A percentile compares a stretch with the other conserved stretches of the same genome.
Evolutionary conservation across 2,329 filamentous ascomycete genomes (phyloP).

Genomic region (Ceratocystis variospora): DNA sequence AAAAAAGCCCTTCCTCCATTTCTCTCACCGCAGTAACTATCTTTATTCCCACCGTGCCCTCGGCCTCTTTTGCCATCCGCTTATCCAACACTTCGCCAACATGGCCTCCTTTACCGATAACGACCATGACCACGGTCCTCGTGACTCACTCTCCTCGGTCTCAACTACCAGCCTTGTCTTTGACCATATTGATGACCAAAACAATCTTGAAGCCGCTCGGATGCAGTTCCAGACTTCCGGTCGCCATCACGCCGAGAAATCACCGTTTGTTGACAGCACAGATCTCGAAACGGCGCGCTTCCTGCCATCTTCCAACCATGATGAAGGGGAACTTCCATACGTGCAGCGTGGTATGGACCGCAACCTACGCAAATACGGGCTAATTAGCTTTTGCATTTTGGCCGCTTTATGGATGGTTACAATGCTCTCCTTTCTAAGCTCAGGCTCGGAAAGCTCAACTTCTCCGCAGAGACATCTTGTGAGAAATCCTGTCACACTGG

Average conservation of each 20-base stretch:
- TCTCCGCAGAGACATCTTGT: constrained; percentile 33
- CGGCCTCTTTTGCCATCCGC: not conserved
- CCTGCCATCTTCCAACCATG: constrained; percentile 27
- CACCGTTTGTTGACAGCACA: constrained; percentile 17
- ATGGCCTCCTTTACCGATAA: not conserved
- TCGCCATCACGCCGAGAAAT: constrained; percentile 8
- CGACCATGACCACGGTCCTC: constrained; percentile 22
- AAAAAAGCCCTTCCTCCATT: not conserved
- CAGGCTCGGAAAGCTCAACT: constrained; percentile 44
- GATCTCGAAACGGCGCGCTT: constrained; percentile 42
- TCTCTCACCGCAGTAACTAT: not conserved
- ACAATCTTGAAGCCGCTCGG: constrained; percentile 17
- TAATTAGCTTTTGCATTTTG: constrained; percentile 45
- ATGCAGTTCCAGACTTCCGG: constrained; percentile 5
- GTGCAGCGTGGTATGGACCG: constrained; percentile 23
- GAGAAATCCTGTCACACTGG: constrained; percentile 59
- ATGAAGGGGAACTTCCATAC: constrained; percentile 19
- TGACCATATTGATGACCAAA: constrained; percentile 53
- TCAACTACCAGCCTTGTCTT: constrained; percentile 75
- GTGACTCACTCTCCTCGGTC: constrained; percentile 56
- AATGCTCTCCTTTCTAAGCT: constrained; percentile 54
- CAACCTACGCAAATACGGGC: constrained; percentile 47
- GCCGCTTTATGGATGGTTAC: constrained; percentile 49
- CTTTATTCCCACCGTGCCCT: not conserved
- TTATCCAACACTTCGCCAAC: not conserved